A percentile compares a stretch with the other conserved stretches of the same genome.
These are phyloP conservation scores for Margaritispora aquatica DNA, from an alignment of 495 filamentous ascomycete genomes.

Conservation along the genomic window DNA sequence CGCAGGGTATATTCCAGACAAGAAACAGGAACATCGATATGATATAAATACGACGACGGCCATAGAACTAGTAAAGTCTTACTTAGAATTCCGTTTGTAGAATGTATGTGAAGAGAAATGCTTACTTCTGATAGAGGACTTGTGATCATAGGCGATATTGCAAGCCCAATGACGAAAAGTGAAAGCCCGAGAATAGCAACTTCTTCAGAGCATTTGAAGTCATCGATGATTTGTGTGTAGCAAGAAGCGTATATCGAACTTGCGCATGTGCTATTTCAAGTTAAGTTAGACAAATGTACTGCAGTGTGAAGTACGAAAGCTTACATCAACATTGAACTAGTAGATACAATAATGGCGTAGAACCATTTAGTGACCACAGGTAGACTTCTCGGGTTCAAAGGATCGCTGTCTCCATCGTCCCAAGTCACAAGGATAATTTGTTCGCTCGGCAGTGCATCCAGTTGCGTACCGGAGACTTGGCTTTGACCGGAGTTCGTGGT, in stretches of 20 bases:
- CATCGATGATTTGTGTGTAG: constrained; percentile 68
- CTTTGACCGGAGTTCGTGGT: neutral
- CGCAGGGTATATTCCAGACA: constrained; percentile 82
- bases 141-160: constrained; percentile 37
- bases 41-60: constrained; percentile 78
- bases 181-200: constrained; percentile 73
- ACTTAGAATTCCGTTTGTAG: neutral
- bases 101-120: neutral
- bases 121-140: constrained; percentile 20
- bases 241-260: constrained; percentile 85
- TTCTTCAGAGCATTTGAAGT: constrained; percentile 60
- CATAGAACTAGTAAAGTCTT: constrained; percentile 69
- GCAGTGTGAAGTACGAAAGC: neutral
- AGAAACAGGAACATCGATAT: constrained; percentile 66
- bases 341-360: neutral
- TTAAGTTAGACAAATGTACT: neutral
- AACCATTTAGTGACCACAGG: neutral
- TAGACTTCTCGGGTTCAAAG: neutral
- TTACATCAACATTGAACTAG: neutral
- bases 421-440: neutral
- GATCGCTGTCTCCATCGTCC: neutral
- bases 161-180: constrained; percentile 65
- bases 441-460: neutral
- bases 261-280: constrained; percentile 50
- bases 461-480: neutral